Evolutionary conservation across 202 grass and related monocot species (phyloP).

Genomic region (Setaria viridis): DNA sequence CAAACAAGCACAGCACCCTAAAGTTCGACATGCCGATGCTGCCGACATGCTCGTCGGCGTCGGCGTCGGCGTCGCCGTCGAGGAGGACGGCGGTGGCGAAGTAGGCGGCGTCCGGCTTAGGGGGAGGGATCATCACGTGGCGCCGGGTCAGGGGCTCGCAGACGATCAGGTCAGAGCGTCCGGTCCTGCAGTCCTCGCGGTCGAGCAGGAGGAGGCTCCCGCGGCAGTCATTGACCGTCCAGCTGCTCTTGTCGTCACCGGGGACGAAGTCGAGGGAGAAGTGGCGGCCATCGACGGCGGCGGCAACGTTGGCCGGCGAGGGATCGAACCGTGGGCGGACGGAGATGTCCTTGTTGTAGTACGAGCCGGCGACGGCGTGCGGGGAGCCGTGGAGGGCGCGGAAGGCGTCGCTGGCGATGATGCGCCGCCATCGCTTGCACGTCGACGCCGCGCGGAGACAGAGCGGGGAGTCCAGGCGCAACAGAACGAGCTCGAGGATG

Average conservation of each 20-base stretch:
- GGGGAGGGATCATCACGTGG: not conserved
- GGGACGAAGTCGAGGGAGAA: not conserved
- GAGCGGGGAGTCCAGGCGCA: no score
- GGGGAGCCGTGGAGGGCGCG: not conserved
- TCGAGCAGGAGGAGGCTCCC: not conserved
- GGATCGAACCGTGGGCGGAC: not conserved
- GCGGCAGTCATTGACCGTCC: not conserved
- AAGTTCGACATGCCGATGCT: not conserved
- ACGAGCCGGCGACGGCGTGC: not conserved
- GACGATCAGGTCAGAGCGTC: not conserved
- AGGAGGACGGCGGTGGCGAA: not conserved
- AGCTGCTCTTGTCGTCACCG: not conserved
- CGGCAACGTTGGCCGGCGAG: not conserved
- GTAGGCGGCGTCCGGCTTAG: accelerated
- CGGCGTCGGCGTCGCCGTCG: not conserved
- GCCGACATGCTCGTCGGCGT: not conserved
- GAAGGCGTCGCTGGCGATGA: not conserved
- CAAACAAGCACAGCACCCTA: not conserved
- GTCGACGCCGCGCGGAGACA: no score
- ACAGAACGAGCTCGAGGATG: no score
- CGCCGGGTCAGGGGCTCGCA: not conserved
- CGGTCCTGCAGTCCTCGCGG: not conserved
- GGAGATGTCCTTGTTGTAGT: not conserved
- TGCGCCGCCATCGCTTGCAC: no score
- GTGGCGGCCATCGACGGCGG: not conserved